Evolutionary conservation across 495 filamentous ascomycete species (phyloP), one percentile per base, ranked within the genome.

Genomic region (Evansstolkia leycettana): DNA sequence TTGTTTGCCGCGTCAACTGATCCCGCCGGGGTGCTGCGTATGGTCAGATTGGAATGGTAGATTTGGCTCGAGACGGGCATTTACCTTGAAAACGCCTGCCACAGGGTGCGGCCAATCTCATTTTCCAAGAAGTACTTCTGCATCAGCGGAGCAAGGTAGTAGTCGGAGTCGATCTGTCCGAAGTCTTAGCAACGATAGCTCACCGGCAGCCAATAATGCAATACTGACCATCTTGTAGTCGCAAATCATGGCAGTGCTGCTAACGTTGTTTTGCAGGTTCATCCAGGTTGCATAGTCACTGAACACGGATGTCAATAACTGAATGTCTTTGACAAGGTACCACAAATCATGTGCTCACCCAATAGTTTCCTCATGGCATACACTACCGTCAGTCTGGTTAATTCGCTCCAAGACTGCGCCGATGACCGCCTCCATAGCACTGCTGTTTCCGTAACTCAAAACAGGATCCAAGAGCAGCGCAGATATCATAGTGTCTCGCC

Each of bases 341-440:
- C 31, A 30, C 15, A 25, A 34, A 2, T 7, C 2, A 15, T 1
- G 19, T 41, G 47, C 48, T 39, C 20, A 62, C 52, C 75, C 75
- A 45, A 80, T 75, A 0, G 69, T 75, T 41, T 80, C 76, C 47
- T 80, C 76, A 47, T 80, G 76, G 40, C 70, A 75, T 8, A 70
- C 71, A 37, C 50, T 70, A 0, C 76, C 75, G 48, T 79, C 75
- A 1, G 59, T 66, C 9, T 58, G 48, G 45, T 78, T 72, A 17
- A 78, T 55, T 5, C 75, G 62, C 39, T 80, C 75, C 20, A 80
- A 45, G 6, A 75, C 73, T 7, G 73, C 64, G 0, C 52, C 62
- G 34, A 80, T 70, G 6, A 76, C 73, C 28, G 74, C 73, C 50
- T 79, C 76, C 20, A 75, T 59, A 7, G 73, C 69, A 18, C 71